phyloP scores from a whole-genome alignment of 129 eudicot species.

The Saussurea involucrata region DNA sequence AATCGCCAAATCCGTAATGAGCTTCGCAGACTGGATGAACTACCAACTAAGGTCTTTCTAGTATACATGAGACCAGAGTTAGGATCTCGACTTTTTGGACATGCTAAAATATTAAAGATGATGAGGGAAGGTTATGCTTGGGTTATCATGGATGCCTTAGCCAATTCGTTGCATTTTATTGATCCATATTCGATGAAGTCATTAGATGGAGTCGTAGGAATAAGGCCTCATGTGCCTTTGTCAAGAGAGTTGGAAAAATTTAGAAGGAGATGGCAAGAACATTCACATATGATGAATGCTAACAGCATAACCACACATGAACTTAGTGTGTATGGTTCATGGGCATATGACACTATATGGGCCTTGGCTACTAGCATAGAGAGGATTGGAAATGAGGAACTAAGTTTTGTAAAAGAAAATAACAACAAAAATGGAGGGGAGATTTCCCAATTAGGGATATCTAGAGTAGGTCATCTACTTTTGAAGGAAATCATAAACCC shows the following conservation, averaged over 20 bases:
- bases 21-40: not conserved
- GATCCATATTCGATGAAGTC: conserved; percentile 4
- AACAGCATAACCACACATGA: not conserved
- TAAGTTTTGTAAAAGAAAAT: not conserved
- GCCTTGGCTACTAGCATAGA: conserved; percentile 19
- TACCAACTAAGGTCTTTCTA: conserved; percentile 19
- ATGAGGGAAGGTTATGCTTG: conserved; percentile 21
- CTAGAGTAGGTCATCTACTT: not conserved
- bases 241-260: conserved; percentile 12
- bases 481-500: not conserved
- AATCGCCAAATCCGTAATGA: not conserved
- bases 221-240: conserved; percentile 22
- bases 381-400: not conserved
- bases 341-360: not conserved
- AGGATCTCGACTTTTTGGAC: not conserved
- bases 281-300: not conserved
- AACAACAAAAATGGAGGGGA: not conserved
- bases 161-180: not conserved
- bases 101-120: not conserved
- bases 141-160: conserved; percentile 22
- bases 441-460: not conserved
- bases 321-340: not conserved
- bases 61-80: conserved; percentile 5
- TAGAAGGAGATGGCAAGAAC: conserved; percentile 18
- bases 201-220: conserved; percentile 36